Percentiles rank a stretch among this genome's conserved stretches.
These are phyloP conservation scores for Thelephora terrestris DNA, from an alignment of 1,284 basidiomycete species.

Conservation along the genomic window DNA sequence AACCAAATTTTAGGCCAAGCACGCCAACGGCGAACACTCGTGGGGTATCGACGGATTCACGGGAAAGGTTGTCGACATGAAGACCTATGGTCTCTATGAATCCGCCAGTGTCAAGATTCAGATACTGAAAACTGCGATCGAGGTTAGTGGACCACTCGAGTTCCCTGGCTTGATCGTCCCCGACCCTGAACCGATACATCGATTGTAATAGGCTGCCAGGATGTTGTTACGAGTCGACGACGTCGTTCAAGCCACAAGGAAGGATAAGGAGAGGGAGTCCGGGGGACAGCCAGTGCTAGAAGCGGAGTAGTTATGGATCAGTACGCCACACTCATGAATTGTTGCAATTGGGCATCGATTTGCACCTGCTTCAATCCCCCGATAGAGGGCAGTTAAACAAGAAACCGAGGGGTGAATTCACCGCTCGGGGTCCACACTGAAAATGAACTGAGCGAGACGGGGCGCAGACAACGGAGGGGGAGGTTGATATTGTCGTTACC, in stretches of 20 bases:
- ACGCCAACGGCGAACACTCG: conserved; percentile 82
- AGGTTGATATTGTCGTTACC: no score
- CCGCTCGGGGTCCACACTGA: no score
- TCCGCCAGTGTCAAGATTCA: conserved; percentile 97
- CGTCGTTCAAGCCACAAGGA: conserved; percentile 81
- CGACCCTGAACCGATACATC: conserved; percentile 32
- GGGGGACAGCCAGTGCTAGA: conserved; percentile 17
- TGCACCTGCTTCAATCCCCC: no score
- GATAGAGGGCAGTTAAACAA: no score
- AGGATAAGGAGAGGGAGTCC: no score
- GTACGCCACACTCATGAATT: no score
- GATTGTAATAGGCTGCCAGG: conserved; percentile 42
- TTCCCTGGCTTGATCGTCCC: conserved; percentile 27
- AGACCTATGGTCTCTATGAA: conserved; percentile 87
- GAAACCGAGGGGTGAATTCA: no score
- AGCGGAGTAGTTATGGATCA: neutral
- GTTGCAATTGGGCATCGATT: no score
- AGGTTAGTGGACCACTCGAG: neutral
- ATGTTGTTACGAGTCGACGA: conserved; percentile 93
- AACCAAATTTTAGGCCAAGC: conserved; percentile 65
- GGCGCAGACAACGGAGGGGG: no score
- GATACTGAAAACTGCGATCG: conserved; percentile 92
- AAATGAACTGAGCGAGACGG: no score
- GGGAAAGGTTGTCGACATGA: conserved; percentile 95
- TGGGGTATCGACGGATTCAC: conserved; percentile 95